Evolutionary conservation across 805 yeast genomes (phyloP).

Genomic region (Brettanomyces nanus): DNA sequence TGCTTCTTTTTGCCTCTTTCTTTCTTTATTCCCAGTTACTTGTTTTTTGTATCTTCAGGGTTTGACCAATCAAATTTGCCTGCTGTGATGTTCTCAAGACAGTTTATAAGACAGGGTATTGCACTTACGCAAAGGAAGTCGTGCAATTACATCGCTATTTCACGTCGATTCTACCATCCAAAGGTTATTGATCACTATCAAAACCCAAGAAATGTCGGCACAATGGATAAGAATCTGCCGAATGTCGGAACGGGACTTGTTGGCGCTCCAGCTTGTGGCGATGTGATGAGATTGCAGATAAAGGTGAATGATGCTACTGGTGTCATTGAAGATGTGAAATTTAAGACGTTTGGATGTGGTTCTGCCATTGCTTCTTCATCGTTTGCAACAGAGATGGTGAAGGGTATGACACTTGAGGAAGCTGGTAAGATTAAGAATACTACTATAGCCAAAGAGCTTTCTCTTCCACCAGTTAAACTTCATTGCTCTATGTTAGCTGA

Average conservation of each 20-base stretch:
- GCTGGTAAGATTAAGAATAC: constrained; percentile 91
- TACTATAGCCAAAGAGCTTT: constrained; percentile 86
- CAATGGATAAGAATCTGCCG: constrained; percentile 65
- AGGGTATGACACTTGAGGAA: constrained; percentile 91
- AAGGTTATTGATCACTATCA: constrained; percentile 94
- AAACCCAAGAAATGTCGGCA: constrained; percentile 95
- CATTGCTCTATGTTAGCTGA: constrained; percentile 99
- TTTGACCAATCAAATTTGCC: too few relatives aligned
- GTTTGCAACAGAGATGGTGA: constrained; percentile 89
- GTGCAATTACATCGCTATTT: background rate
- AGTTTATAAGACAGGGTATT: constrained; percentile 9
- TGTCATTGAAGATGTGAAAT: constrained; percentile 86
- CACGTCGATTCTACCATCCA: constrained; percentile 55
- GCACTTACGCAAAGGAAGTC: background rate
- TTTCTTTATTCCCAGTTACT: too few relatives aligned
- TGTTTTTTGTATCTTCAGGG: too few relatives aligned
- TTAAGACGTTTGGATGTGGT: constrained; percentile 99
- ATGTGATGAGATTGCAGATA: constrained; percentile 95
- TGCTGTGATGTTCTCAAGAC: constrained; percentile 20
- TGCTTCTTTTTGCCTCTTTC: too few relatives aligned
- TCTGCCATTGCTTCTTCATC: constrained; percentile 95
- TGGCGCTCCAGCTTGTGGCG: constrained; percentile 99
- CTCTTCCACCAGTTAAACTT: constrained; percentile 93
- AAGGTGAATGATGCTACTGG: constrained; percentile 89
- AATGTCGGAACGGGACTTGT: constrained; percentile 95